These are phyloP conservation scores for Leucoagaricus sp. DNA, from an alignment of 1,284 basidiomycete species.

Conservation along the genomic window DNA sequence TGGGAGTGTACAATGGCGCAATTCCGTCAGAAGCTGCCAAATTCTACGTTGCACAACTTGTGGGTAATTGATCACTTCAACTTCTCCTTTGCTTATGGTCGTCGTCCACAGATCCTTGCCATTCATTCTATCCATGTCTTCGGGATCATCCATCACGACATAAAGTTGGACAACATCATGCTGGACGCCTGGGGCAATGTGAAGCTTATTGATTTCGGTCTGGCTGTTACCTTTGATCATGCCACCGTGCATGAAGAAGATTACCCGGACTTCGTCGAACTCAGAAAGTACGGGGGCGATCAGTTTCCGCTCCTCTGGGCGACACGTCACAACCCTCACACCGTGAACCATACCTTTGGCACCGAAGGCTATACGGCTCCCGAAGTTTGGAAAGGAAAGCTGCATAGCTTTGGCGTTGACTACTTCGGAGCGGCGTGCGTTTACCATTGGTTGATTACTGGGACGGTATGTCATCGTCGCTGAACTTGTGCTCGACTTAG, in stretches of 20 bases:
- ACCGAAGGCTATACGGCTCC: conserved; percentile 11
- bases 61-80: neutral
- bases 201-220: conserved; percentile 12
- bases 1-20: neutral
- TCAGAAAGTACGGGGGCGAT: neutral
- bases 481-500: neutral
- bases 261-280: neutral
- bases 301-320: conserved; percentile 1
- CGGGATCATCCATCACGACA: conserved; percentile 16
- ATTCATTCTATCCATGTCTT: conserved; percentile 12
- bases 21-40: neutral
- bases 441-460: conserved; percentile 1
- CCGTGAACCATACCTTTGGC: neutral
- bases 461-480: neutral
- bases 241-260: neutral
- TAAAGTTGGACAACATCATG: conserved; percentile 15
- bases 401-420: neutral
- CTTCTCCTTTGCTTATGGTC: neutral
- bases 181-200: conserved; percentile 9
- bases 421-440: neutral
- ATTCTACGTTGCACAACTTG: neutral
- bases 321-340: conserved; percentile 2
- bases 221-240: conserved; percentile 5
- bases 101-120: conserved; percentile 8
- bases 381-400: conserved; percentile 7